phyloP scores from a whole-genome alignment of 2,329 filamentous ascomycete species.

The Anthostomella pinea region DNA sequence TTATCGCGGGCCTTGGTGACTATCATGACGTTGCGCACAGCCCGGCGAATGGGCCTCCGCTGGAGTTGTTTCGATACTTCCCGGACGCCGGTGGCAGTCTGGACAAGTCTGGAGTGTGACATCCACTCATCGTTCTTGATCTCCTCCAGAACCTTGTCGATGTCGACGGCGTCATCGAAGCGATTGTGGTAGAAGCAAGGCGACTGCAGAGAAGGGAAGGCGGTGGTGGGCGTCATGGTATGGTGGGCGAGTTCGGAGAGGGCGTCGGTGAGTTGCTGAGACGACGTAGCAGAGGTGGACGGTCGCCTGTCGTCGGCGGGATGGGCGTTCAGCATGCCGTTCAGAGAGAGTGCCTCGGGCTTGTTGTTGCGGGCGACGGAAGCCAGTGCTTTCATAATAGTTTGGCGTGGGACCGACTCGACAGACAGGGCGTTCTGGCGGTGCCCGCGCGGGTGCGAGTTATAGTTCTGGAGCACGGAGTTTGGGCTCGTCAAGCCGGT shows the following conservation, averaged over 20 bases:
- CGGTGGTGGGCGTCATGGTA: constrained; percentile 43
- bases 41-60: constrained; percentile 84
- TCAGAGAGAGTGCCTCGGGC: constrained; percentile 61
- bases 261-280: constrained; percentile 62
- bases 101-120: constrained; percentile 89
- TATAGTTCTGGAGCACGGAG: constrained; percentile 27
- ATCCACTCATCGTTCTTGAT: constrained; percentile 85
- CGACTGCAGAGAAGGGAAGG: constrained; percentile 73
- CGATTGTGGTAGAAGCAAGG: constrained; percentile 98
- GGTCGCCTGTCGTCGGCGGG: constrained; percentile 31
- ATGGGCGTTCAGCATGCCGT: constrained; percentile 54
- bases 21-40: constrained; percentile 94
- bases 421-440: constrained; percentile 54
- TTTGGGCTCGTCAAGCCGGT: constrained; percentile 24
- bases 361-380: constrained; percentile 61
- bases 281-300: constrained; percentile 44
- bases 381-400: constrained; percentile 77
- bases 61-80: constrained; percentile 96
- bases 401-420: constrained; percentile 72
- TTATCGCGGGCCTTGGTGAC: constrained; percentile 98
- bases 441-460: constrained; percentile 32
- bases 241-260: constrained; percentile 51
- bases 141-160: constrained; percentile 91
- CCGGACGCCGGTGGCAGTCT: constrained; percentile 90
- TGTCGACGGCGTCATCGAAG: constrained; percentile 94